Evolutionary conservation across 116 monocot species (phyloP), one percentile per base, ranked within the genome.

Genomic region (Zostera marina): DNA sequence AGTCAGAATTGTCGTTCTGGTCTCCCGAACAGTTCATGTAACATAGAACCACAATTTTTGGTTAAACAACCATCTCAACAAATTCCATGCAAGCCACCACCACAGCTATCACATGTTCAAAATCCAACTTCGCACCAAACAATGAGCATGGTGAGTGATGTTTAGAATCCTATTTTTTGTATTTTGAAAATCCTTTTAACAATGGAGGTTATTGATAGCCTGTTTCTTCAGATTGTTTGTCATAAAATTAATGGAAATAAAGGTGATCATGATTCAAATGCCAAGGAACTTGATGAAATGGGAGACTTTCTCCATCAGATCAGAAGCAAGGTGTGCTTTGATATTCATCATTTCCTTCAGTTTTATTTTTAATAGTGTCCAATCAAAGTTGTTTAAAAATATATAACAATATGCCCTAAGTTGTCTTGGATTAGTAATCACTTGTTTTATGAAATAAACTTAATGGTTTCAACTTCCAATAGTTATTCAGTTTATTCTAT

Each of bases 281-380:
- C 20, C 56, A 52, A 60, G 26, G 56, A 53, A 46, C 2, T 8
- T 21, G 56, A 56, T 53, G 69, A 69, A 55, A 69, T 45, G 44
- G 62, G 53, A 20, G 62, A 69, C 53, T 62, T 62, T 24, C 69
- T 69, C 8, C 55, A 69, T 45, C 69, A 69, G 39, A 69, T 69
- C 44, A 61, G 69, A 69, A 69, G 25, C 42, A 69, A 69, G 69
- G 69, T 69, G 40, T 22, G 44, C 44, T 26, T 4, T 40, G 32
- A 7, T 41, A 32, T 32, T 32, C 32, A 32, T 5, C 5, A 32
- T 2, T 32, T 32, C 32, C 32, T 32, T 32, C 5, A 5, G 32
- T 32, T 32, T 32, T 32, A 3, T 32, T 32, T 32, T 5, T 32
- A 32, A 32, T 32, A 32, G 32, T 32, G 2, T 32, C 5, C 32